These are phyloP conservation scores for Candida railenensis DNA, from an alignment of 805 yeast species.

Conservation along the genomic window DNA sequence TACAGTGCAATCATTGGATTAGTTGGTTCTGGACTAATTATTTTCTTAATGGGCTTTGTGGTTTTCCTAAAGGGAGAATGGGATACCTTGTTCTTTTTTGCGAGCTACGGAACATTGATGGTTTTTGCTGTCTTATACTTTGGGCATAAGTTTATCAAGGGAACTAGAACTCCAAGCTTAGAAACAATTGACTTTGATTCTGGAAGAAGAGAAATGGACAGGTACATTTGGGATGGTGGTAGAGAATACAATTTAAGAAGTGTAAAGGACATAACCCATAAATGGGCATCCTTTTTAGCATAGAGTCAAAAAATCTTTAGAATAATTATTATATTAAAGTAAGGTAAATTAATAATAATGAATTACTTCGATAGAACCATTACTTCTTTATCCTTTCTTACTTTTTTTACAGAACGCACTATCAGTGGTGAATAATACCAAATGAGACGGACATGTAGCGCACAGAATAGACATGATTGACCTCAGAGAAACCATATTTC, in stretches of 20 bases:
- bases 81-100: constrained; percentile 60
- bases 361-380: too few species aligned
- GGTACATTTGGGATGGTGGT: constrained; percentile 80
- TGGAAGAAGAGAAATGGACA: constrained; percentile 81
- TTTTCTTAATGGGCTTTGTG: constrained; percentile 59
- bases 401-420: too few species aligned
- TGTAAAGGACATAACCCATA: constrained; percentile 31
- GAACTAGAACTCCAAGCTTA: constrained; percentile 64
- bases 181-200: constrained; percentile 80
- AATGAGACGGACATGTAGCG: too few species aligned
- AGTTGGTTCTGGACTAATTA: constrained; percentile 49
- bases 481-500: too few species aligned
- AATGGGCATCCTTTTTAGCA: constrained; percentile 33
- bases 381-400: too few species aligned
- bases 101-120: constrained; percentile 63
- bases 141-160: constrained; percentile 56
- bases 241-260: constrained; percentile 36
- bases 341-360: too few species aligned
- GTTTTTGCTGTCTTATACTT: constrained; percentile 50
- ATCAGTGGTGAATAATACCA: too few species aligned
- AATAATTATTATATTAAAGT: too few species aligned
- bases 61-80: constrained; percentile 58
- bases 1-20: constrained; percentile 64
- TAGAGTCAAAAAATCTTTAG: constrained; percentile 12
- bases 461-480: too few species aligned